Evolutionary conservation across 768 basidiomycete genomes (phyloP).

Genomic region (Serendipita vermifera): DNA sequence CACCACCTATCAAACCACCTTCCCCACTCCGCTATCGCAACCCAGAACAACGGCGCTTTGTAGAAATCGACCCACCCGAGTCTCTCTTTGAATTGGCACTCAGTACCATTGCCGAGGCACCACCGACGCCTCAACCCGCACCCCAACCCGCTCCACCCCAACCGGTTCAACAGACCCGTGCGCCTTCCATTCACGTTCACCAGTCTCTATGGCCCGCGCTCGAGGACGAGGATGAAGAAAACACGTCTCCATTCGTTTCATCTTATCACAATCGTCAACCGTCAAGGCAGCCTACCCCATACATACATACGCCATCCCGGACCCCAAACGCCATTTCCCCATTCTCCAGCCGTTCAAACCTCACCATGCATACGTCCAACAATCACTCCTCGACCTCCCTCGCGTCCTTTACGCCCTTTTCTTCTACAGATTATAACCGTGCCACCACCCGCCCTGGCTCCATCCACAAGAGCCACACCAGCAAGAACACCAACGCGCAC

Average conservation of each 20-base stretch:
- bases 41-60: not conserved
- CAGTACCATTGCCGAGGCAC: not conserved
- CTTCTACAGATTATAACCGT: not conserved
- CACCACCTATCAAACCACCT: slow-evolving; percentile 6
- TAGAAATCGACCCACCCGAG: not conserved
- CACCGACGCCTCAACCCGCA: not conserved
- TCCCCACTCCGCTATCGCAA: slow-evolving; percentile 1
- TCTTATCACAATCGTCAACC: too few relatives aligned
- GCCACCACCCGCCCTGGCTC: not conserved
- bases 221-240: not conserved
- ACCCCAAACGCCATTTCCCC: not conserved
- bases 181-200: not conserved
- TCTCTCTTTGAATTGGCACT: slow-evolving; percentile 3
- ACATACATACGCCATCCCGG: too few relatives aligned
- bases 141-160: not conserved
- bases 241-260: too few relatives aligned
- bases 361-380: too few relatives aligned
- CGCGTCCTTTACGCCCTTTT: not conserved
- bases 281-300: too few relatives aligned
- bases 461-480: too few relatives aligned
- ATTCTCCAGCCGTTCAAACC: too few relatives aligned
- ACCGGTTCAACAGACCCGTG: not conserved
- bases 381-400: not conserved
- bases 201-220: slow-evolving; percentile 6
- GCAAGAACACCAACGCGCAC: too few relatives aligned